These are phyloP conservation scores for Pichia sp. DNA, from an alignment of 1,139 yeast species.

Conservation along the genomic window DNA sequence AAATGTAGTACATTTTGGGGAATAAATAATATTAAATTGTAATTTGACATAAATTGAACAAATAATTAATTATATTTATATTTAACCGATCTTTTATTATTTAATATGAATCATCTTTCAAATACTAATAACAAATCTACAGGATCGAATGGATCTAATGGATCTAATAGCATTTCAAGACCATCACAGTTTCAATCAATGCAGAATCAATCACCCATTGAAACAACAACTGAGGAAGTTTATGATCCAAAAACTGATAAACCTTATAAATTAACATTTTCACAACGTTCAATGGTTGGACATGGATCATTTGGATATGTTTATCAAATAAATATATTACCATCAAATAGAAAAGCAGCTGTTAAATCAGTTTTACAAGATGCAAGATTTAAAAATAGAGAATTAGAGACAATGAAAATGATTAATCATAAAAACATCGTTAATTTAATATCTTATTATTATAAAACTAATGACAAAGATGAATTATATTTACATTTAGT, in stretches of 20 bases:
- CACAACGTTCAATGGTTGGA: constrained; percentile 79
- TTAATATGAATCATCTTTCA: too few relatives aligned
- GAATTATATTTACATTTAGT: constrained; percentile 84
- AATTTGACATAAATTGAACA: too few relatives aligned
- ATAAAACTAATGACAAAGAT: constrained; percentile 50
- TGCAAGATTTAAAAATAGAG: constrained; percentile 92
- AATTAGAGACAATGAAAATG: constrained; percentile 89
- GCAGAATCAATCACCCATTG: not conserved
- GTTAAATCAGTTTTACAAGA: constrained; percentile 94
- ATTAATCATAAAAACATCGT: constrained; percentile 80
- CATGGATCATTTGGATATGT: constrained; percentile 98
- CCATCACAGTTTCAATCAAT: too few relatives aligned
- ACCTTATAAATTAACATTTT: constrained; percentile 52
- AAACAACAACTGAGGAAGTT: constrained; percentile 50
- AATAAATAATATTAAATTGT: too few relatives aligned
- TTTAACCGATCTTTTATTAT: too few relatives aligned
- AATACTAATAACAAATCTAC: too few relatives aligned
- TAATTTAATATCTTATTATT: constrained; percentile 81
- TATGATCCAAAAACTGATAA: constrained; percentile 72
- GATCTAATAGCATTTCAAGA: too few relatives aligned
- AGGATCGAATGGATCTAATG: too few relatives aligned
- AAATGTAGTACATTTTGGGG: too few relatives aligned
- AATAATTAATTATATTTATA: too few relatives aligned
- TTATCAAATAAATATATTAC: constrained; percentile 74
- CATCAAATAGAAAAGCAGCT: constrained; percentile 77